phyloP scores from a whole-genome alignment of 1,284 basidiomycete species.

The Boletellus deceptivus region DNA sequence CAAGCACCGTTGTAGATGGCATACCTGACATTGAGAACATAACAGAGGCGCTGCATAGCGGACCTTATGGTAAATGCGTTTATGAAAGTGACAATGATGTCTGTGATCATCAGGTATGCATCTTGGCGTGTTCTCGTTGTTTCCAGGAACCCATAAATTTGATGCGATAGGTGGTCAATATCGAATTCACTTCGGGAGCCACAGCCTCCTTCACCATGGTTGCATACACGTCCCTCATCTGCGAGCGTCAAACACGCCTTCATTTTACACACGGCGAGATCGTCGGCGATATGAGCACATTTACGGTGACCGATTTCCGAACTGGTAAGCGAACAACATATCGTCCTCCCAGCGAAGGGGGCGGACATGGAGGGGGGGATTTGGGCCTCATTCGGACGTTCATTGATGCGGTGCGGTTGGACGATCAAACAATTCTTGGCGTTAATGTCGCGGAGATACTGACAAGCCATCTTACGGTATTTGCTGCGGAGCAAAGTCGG shows the following conservation, averaged over 20 bases:
- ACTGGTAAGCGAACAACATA: constrained; percentile 48
- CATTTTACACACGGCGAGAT: constrained; percentile 84
- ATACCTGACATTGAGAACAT: constrained; percentile 78
- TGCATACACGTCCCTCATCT: constrained; percentile 67
- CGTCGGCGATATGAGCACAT: constrained; percentile 74
- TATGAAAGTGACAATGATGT: constrained; percentile 83
- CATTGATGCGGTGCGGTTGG: constrained; percentile 65
- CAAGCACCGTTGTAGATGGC: constrained; percentile 67
- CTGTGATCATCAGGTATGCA: constrained; percentile 64
- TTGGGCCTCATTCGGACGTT: constrained; percentile 69
- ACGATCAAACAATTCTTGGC: constrained; percentile 61
- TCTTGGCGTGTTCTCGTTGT: neutral
- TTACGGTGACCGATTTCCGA: constrained; percentile 78
- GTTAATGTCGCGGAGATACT: constrained; percentile 69
- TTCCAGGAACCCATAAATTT: constrained; percentile 1
- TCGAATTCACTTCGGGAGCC: constrained; percentile 74
- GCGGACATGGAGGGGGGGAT: constrained; percentile 82
- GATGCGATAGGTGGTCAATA: constrained; percentile 61
- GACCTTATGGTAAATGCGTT: constrained; percentile 80
- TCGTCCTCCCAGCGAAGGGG: constrained; percentile 56
- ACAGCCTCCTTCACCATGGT: constrained; percentile 85
- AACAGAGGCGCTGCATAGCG: constrained; percentile 55
- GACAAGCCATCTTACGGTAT: constrained; percentile 77
- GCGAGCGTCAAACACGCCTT: constrained; percentile 72
- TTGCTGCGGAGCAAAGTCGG: constrained; percentile 79